Evolutionary conservation across 2,329 filamentous ascomycete species (phyloP).

Genomic region (Hymenoscyphus infarciens): DNA sequence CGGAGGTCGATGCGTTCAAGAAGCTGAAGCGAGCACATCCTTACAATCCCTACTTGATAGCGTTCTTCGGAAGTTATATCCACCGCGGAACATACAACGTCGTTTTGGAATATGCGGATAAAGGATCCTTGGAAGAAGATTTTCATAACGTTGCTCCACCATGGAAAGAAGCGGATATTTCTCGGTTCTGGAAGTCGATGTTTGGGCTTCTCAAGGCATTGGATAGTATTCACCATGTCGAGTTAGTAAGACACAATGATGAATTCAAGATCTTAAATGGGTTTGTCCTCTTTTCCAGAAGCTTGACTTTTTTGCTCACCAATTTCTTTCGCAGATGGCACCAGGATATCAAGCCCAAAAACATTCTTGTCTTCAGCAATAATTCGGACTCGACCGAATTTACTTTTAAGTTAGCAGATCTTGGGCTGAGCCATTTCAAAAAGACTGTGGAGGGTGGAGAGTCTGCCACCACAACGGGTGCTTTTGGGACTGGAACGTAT

Average conservation of each 20-base stretch:
- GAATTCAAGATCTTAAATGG: conserved; percentile 24
- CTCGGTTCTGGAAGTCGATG: conserved; percentile 27
- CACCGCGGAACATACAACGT: conserved; percentile 29
- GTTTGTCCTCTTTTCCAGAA: neutral
- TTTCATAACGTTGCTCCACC: conserved; percentile 22
- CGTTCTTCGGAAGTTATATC: conserved; percentile 21
- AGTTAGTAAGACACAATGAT: neutral
- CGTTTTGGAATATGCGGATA: conserved; percentile 35
- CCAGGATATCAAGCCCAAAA: conserved; percentile 34
- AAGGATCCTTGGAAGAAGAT: conserved; percentile 32
- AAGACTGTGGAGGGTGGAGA: neutral
- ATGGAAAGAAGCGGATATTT: conserved; percentile 21
- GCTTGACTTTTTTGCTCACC: neutral
- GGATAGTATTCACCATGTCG: neutral
- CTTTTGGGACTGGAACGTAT: conserved; percentile 16
- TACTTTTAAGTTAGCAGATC: conserved; percentile 30
- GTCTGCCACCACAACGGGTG: neutral
- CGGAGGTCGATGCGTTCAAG: conserved; percentile 25
- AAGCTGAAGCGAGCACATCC: conserved; percentile 1
- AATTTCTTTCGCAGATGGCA: conserved; percentile 29
- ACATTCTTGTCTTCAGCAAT: conserved; percentile 28
- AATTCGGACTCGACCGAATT: conserved; percentile 16
- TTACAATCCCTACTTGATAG: conserved; percentile 19
- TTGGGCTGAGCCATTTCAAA: conserved; percentile 25
- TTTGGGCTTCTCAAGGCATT: conserved; percentile 3